Evolutionary conservation across 2,329 filamentous ascomycete genomes (phyloP).

Genomic region (Arthrobotrys sphaeroides): DNA sequence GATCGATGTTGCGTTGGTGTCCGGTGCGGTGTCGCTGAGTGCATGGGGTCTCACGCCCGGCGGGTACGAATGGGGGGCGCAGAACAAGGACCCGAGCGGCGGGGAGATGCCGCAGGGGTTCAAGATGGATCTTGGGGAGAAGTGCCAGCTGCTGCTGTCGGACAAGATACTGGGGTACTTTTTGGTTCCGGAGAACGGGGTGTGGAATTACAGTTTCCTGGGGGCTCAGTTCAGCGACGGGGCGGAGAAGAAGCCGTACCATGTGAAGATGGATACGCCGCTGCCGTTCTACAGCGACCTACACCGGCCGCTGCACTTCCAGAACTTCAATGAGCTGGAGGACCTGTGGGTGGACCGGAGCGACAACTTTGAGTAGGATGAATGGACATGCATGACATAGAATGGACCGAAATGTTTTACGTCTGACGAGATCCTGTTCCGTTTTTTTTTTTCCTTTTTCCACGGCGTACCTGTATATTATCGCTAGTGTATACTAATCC

Average conservation of each 20-base stretch:
- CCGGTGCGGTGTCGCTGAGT: constrained; percentile 91
- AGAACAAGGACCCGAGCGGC: constrained; percentile 85
- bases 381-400: background rate
- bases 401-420: background rate
- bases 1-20: constrained; percentile 95
- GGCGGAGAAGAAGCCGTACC: constrained; percentile 88
- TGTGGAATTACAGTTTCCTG: constrained; percentile 99
- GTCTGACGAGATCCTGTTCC: background rate
- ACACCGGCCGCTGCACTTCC: constrained; percentile 93
- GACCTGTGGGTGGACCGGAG: constrained; percentile 93
- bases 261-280: constrained; percentile 93
- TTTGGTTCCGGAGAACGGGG: constrained; percentile 85
- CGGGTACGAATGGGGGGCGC: constrained; percentile 95
- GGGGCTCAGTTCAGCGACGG: constrained; percentile 80
- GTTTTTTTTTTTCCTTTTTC: background rate
- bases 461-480: constrained; percentile 49
- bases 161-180: constrained; percentile 96
- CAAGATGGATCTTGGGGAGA: constrained; percentile 88
- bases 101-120: constrained; percentile 96
- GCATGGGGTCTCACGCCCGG: constrained; percentile 91
- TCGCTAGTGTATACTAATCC: background rate
- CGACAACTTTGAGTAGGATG: constrained; percentile 92
- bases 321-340: constrained; percentile 95
- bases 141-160: constrained; percentile 90
- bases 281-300: constrained; percentile 81